These are phyloP conservation scores for Leptographium lundbergii DNA, from an alignment of 2,329 filamentous ascomycete genomes.

Conservation along the genomic window DNA sequence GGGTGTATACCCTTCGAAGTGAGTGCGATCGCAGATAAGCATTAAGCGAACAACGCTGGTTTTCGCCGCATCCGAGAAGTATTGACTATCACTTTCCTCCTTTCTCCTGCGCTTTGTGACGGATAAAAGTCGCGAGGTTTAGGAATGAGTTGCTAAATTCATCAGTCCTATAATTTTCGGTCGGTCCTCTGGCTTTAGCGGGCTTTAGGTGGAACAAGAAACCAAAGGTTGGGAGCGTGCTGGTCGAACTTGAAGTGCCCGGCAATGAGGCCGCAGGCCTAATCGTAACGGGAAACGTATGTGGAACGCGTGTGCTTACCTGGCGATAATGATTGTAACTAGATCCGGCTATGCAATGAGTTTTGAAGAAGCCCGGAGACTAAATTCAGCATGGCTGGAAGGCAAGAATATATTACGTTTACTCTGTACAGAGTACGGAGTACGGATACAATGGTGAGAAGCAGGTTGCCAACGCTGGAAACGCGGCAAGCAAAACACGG, in stretches of 20 bases:
- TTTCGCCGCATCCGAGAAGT: background rate
- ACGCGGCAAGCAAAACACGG: background rate
- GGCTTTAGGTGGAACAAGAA: too few species aligned
- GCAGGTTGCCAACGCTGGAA: background rate
- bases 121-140: background rate
- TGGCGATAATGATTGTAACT: background rate
- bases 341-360: background rate
- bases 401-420: background rate
- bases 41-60: too few species aligned
- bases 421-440: too few species aligned
- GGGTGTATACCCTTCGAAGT: background rate
- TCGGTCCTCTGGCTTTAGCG: background rate
- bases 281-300: too few species aligned
- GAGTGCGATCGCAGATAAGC: background rate
- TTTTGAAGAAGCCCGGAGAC: background rate
- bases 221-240: too few species aligned
- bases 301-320: background rate
- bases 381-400: background rate
- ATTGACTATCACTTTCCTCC: background rate
- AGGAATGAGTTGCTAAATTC: background rate
- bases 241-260: too few species aligned
- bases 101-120: background rate
- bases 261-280: too few species aligned
- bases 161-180: background rate
- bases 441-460: background rate